These are phyloP conservation scores for Annona squamosa DNA, from an alignment of 164 flowering plant species.

Conservation along the genomic window DNA sequence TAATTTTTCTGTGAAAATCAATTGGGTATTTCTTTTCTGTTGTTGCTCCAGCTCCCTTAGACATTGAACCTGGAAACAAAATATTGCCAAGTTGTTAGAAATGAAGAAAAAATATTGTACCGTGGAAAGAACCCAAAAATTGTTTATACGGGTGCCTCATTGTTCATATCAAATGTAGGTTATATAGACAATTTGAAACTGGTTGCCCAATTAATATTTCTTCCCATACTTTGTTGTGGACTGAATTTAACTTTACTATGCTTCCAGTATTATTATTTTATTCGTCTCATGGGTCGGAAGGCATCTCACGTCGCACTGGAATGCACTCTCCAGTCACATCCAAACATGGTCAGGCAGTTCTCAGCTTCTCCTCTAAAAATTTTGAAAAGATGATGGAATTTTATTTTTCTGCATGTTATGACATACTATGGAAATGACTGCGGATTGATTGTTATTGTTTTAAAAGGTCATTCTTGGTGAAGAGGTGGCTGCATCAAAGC, in stretches of 20 bases:
- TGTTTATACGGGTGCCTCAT: too few relatives aligned
- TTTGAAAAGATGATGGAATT: neutral
- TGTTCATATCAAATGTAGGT: neutral
- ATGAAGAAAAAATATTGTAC: neutral
- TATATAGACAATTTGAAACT: neutral
- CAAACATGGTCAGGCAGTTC: constrained; percentile 65
- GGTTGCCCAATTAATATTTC: neutral
- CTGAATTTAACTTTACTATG: neutral
- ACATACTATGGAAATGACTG: neutral
- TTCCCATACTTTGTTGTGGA: neutral
- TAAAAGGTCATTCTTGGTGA: constrained; percentile 90
- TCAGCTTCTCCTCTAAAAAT: neutral
- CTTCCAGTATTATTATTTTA: constrained; percentile 87
- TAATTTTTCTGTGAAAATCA: neutral
- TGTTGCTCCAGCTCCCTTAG: neutral
- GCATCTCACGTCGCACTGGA: constrained; percentile 97
- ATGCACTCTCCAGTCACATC: constrained; percentile 97
- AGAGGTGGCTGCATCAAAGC: constrained; percentile 96
- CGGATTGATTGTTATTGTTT: neutral
- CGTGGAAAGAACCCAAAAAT: neutral
- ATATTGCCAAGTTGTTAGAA: neutral
- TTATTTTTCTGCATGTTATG: neutral
- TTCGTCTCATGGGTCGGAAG: constrained; percentile 95
- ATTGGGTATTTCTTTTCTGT: neutral
- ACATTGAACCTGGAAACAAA: neutral